Percentiles rank a stretch among this genome's conserved stretches.
Conservation (phyloP, 1,139 yeast species). For the Hyphopichia pseudoburtonii region DNA sequence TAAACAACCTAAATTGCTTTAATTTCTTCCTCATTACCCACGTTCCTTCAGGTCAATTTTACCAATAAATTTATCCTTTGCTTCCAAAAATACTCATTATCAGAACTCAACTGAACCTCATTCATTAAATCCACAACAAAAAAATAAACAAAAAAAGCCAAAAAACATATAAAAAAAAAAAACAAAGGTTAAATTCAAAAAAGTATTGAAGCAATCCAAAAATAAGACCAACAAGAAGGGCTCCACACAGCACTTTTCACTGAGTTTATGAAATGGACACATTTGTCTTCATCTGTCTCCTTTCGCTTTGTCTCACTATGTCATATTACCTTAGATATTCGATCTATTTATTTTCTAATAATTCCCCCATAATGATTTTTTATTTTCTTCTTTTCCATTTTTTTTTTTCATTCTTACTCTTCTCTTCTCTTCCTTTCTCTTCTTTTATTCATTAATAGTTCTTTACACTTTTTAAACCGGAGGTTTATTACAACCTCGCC, state of each 20-base stretch:
- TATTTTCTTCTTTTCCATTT: background rate
- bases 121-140: background rate
- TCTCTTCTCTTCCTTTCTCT: too few relatives aligned
- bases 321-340: background rate
- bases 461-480: too few relatives aligned
- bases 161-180: too few relatives aligned
- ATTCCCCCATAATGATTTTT: background rate
- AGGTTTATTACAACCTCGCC: too few relatives aligned
- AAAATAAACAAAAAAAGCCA: background rate
- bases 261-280: background rate
- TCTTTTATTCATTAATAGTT: too few relatives aligned
- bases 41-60: too few relatives aligned
- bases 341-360: background rate
- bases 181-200: background rate
- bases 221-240: too few relatives aligned
- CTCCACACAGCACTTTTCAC: too few relatives aligned
- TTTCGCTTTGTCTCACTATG: background rate
- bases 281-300: background rate
- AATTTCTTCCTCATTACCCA: background rate
- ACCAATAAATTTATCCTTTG: too few relatives aligned
- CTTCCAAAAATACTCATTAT: too few relatives aligned
- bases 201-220: too few relatives aligned
- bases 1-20: conserved; percentile 32
- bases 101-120: background rate
- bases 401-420: background rate